Conservation (phyloP, 2,329 filamentous ascomycete species). For the Pyricularia sp. region DNA sequence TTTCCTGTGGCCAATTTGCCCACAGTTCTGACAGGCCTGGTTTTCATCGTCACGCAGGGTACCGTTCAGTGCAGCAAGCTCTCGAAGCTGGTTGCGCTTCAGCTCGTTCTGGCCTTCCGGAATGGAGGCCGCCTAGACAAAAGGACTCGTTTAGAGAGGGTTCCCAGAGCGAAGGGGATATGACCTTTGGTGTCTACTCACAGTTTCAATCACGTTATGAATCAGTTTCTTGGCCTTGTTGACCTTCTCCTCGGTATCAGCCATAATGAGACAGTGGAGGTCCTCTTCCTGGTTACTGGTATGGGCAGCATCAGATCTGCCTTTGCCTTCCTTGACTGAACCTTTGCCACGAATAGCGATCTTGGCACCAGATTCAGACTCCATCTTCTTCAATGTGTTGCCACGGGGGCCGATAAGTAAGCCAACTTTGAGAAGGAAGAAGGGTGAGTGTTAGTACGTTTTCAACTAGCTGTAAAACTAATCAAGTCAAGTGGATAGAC, state of each 20-base stretch:
- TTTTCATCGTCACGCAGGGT: conserved; percentile 98
- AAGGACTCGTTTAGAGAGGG: conserved; percentile 10
- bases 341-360: conserved; percentile 99
- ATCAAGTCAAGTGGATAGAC: conserved; percentile 11
- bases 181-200: conserved; percentile 32
- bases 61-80: conserved; percentile 95
- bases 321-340: conserved; percentile 99
- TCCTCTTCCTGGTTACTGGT: conserved; percentile 99
- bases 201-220: conserved; percentile 97
- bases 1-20: conserved; percentile 96
- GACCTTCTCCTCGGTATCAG: conserved; percentile 97
- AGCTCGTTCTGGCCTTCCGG: conserved; percentile 98
- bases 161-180: background rate
- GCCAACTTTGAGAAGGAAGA: conserved; percentile 78
- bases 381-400: conserved; percentile 99
- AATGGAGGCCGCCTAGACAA: conserved; percentile 76
- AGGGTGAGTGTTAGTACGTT: conserved; percentile 85
- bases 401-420: conserved; percentile 99
- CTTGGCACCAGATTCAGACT: conserved; percentile 90
- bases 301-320: conserved; percentile 95
- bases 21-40: conserved; percentile 98
- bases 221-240: conserved; percentile 98
- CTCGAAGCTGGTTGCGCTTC: conserved; percentile 95
- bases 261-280: conserved; percentile 98
- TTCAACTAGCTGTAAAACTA: conserved; percentile 21